phyloP scores from a whole-genome alignment of 176 grass and related monocot genomes.

The Triticum turgidum region DNA sequence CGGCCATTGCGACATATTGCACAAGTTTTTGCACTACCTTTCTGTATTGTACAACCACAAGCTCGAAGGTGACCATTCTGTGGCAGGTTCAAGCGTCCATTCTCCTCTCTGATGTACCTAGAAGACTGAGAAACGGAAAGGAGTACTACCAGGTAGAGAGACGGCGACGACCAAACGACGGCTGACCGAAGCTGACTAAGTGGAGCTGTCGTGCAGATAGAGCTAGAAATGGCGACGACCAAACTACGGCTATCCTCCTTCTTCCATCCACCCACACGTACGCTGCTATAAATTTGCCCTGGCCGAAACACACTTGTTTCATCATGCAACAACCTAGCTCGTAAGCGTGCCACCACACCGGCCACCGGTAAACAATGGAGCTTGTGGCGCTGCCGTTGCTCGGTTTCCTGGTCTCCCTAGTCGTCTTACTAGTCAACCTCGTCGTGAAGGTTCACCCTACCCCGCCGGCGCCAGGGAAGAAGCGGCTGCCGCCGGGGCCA shows the following conservation, averaged over 20 bases:
- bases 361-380: constrained; percentile 2
- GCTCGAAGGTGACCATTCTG: too few species aligned
- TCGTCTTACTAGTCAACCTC: background rate
- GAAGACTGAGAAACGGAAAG: too few species aligned
- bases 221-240: background rate
- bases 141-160: background rate
- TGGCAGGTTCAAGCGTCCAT: too few species aligned
- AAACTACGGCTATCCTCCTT: background rate
- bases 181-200: background rate
- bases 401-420: background rate
- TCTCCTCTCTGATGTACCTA: too few species aligned
- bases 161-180: background rate
- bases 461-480: too few species aligned
- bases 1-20: too few species aligned
- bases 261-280: background rate
- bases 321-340: too few species aligned
- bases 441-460: background rate
- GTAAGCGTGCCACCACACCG: too few species aligned
- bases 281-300: too few species aligned
- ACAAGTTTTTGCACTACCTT: too few species aligned
- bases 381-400: background rate
- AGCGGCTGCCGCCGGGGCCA: constrained; percentile 15
- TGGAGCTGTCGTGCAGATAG: background rate
- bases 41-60: too few species aligned
- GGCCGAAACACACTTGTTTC: too few species aligned